phyloP scores from a whole-genome alignment of 345 rosid genomes.

The Eucalyptus caleyi region DNA sequence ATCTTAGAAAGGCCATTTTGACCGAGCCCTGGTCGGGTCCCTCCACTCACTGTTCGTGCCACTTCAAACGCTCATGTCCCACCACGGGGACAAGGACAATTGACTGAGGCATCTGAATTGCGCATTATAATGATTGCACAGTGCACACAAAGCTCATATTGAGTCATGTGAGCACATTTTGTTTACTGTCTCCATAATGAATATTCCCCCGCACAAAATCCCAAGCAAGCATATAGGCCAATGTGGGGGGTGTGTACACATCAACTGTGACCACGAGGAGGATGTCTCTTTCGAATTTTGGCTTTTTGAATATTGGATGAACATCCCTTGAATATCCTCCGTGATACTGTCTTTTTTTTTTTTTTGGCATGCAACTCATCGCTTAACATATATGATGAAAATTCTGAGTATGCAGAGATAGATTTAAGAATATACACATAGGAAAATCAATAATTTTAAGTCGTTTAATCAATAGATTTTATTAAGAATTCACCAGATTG shows the following conservation, averaged over 20 bases:
- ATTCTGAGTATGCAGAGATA: neutral
- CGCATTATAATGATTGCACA: neutral
- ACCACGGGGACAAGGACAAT: neutral
- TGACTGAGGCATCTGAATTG: neutral
- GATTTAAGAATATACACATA: neutral
- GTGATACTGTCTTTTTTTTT: neutral
- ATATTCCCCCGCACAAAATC: neutral
- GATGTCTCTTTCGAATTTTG: neutral
- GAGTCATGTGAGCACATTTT: neutral
- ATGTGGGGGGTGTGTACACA: neutral
- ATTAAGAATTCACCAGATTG: neutral
- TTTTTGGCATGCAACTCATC: neutral
- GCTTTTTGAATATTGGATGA: neutral
- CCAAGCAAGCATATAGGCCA: neutral
- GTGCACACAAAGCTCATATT: neutral
- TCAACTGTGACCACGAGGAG: neutral
- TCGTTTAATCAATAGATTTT: neutral
- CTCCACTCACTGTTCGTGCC: neutral
- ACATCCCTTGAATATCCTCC: neutral
- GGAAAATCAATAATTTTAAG: neutral
- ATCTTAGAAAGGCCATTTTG: neutral
- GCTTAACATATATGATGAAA: neutral
- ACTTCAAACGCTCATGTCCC: neutral
- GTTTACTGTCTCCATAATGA: neutral
- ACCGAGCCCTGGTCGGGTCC: neutral